phyloP scores from a whole-genome alignment of 1,139 yeast species.

The Blastobotrys persicus region DNA sequence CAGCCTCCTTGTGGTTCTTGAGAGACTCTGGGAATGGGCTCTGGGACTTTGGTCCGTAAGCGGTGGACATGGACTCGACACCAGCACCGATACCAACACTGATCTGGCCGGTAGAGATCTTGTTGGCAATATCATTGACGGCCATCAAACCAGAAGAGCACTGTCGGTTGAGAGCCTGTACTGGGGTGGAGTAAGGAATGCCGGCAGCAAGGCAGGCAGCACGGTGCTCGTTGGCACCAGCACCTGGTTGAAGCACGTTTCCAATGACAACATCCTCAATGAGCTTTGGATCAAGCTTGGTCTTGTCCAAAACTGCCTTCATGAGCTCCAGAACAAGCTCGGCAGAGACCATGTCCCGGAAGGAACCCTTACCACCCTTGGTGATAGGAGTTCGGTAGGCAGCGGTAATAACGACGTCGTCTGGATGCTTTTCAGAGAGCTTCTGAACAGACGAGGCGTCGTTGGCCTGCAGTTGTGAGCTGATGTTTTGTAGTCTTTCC shows the following conservation, averaged over 20 bases:
- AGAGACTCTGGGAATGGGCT: conserved; percentile 59
- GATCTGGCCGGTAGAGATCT: conserved; percentile 82
- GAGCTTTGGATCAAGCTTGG: conserved; percentile 58
- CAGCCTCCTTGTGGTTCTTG: conserved; percentile 48
- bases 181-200: conserved; percentile 66
- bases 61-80: conserved; percentile 85
- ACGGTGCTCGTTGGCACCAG: conserved; percentile 86
- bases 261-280: conserved; percentile 86
- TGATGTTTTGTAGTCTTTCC: conserved; percentile 18
- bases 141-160: conserved; percentile 95
- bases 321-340: conserved; percentile 67
- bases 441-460: conserved; percentile 33
- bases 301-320: conserved; percentile 55
- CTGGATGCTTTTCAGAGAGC: conserved; percentile 62
- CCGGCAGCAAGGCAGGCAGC: conserved; percentile 81
- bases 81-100: conserved; percentile 90
- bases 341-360: conserved; percentile 74
- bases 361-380: conserved; percentile 79
- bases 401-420: conserved; percentile 81
- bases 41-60: conserved; percentile 73
- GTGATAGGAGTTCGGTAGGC: conserved; percentile 90
- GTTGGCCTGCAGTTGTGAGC: conserved; percentile 16
- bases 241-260: conserved; percentile 84
- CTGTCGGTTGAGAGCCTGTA: conserved; percentile 84
- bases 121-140: conserved; percentile 82